Conservation (phyloP, 768 basidiomycete genomes). For the Tricholoma bakamatsutake region DNA sequence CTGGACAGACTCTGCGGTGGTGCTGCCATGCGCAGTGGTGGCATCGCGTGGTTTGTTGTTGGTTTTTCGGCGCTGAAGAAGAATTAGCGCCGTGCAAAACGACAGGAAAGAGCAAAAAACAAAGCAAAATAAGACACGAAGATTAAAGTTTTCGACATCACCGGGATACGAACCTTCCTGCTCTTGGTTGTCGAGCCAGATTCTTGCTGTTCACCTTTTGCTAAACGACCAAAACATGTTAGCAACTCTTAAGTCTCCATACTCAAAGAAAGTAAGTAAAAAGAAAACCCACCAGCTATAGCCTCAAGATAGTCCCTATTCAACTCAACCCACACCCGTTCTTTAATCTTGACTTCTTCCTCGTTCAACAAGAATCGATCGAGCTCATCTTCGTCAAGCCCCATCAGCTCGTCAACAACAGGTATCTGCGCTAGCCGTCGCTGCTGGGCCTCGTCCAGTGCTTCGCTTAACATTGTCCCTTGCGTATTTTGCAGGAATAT, state of each 20-base stretch:
- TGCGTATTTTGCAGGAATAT: slow-evolving; percentile 58
- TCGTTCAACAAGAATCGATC: slow-evolving; percentile 73
- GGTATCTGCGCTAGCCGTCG: slow-evolving; percentile 49
- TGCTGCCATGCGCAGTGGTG: slow-evolving; percentile 59
- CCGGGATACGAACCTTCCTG: slow-evolving; percentile 70
- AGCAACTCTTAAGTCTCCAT: slow-evolving; percentile 26
- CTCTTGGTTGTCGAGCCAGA: slow-evolving; percentile 42
- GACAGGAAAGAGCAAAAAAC: slow-evolving; percentile 8
- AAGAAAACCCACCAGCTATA: slow-evolving; percentile 60
- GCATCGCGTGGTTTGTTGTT: slow-evolving; percentile 63
- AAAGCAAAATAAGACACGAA: slow-evolving; percentile 11
- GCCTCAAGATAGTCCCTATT: slow-evolving; percentile 89
- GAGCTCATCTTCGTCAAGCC: slow-evolving; percentile 88
- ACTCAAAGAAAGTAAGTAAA: neutral
- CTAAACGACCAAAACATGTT: slow-evolving; percentile 38
- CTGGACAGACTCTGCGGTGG: slow-evolving; percentile 71
- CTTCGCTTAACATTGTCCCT: slow-evolving; percentile 50
- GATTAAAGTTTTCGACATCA: slow-evolving; percentile 25
- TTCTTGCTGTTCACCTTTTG: slow-evolving; percentile 59
- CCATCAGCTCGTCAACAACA: slow-evolving; percentile 58
- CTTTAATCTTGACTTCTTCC: slow-evolving; percentile 80
- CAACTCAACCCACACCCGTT: slow-evolving; percentile 90
- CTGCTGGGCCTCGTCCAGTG: slow-evolving; percentile 64
- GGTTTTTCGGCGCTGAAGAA: slow-evolving; percentile 61
- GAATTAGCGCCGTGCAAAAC: slow-evolving; percentile 6